Evolutionary conservation across 2,329 filamentous ascomycete species (phyloP).

Genomic region (Pyricularia pennisetigena): DNA sequence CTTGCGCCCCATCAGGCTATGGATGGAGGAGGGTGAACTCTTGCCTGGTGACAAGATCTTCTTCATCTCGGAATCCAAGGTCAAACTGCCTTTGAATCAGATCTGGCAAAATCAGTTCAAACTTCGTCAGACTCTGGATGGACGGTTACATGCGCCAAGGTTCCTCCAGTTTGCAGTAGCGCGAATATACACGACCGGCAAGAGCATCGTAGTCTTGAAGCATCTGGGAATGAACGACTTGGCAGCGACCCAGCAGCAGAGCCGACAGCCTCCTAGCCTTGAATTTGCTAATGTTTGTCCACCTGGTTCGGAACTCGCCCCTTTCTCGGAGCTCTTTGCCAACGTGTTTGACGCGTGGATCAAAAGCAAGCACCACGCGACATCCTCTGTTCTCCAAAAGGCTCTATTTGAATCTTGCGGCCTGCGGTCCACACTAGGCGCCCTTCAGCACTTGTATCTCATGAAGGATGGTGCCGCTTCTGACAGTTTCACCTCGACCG

Average conservation of each 20-base stretch:
- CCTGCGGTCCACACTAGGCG: constrained; percentile 53
- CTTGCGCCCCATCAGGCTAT: constrained; percentile 65
- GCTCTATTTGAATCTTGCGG: constrained; percentile 61
- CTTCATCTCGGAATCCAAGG: constrained; percentile 56
- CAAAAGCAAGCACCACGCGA: constrained; percentile 59
- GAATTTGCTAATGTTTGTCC: constrained; percentile 48
- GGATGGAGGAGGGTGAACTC: constrained; percentile 76
- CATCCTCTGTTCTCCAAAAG: constrained; percentile 54
- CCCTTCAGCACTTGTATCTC: constrained; percentile 65
- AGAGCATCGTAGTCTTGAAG: constrained; percentile 77
- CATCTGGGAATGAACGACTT: constrained; percentile 49
- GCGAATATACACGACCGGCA: constrained; percentile 79
- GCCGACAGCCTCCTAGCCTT: constrained; percentile 33
- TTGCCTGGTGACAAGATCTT: constrained; percentile 58
- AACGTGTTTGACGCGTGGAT: constrained; percentile 68
- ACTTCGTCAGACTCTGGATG: constrained; percentile 50
- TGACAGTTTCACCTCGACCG: constrained; percentile 51
- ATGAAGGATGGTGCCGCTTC: constrained; percentile 63
- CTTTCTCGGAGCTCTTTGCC: constrained; percentile 68
- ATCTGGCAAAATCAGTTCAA: constrained; percentile 71
- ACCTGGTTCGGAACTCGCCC: constrained; percentile 37
- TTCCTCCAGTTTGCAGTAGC: constrained; percentile 62
- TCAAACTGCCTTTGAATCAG: constrained; percentile 47
- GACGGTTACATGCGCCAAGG: constrained; percentile 56
- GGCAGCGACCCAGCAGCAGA: constrained; percentile 19